Percentiles rank a stretch among this genome's conserved stretches.
These are phyloP conservation scores for Talaromyces amestolkiae DNA, from an alignment of 2,329 filamentous ascomycete genomes.

Conservation along the genomic window DNA sequence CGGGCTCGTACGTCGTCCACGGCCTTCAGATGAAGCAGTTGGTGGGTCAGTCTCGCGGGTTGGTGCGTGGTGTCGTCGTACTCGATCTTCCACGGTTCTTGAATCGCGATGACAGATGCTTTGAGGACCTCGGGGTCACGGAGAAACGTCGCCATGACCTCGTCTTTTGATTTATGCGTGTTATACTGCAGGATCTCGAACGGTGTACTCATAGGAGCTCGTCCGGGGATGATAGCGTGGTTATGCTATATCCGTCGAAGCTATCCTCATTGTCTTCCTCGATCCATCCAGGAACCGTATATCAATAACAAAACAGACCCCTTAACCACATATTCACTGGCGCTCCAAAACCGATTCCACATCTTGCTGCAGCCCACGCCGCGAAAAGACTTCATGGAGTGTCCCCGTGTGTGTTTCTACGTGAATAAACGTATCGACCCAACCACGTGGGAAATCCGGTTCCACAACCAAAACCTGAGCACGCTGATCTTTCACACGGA, in stretches of 20 bases:
- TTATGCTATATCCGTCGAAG: background rate
- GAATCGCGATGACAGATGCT: slow-evolving; percentile 27
- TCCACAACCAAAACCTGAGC: background rate
- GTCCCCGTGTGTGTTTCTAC: background rate
- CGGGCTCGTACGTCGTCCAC: background rate
- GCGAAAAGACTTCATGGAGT: background rate
- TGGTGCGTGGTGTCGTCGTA: slow-evolving; percentile 26
- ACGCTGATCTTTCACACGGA: background rate
- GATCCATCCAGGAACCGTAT: slow-evolving; percentile 15
- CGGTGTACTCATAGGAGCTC: background rate
- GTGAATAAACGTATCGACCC: background rate
- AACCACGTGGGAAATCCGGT: background rate
- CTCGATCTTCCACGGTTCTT: slow-evolving; percentile 27
- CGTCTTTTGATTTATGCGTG: slow-evolving; percentile 21
- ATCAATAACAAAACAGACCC: background rate
- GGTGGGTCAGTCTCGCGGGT: slow-evolving; percentile 22
- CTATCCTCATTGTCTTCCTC: no score
- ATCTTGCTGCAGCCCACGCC: background rate
- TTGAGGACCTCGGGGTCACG: slow-evolving; percentile 19
- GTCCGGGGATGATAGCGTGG: background rate
- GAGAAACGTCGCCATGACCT: slow-evolving; percentile 22
- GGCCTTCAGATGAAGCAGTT: slow-evolving; percentile 22
- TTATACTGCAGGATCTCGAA: background rate
- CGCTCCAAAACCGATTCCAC: slow-evolving; percentile 9
- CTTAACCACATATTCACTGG: background rate